Base-by-base conservation (phyloP, 768 basidiomycete genomes). In the Boletus sp. region DNA sequence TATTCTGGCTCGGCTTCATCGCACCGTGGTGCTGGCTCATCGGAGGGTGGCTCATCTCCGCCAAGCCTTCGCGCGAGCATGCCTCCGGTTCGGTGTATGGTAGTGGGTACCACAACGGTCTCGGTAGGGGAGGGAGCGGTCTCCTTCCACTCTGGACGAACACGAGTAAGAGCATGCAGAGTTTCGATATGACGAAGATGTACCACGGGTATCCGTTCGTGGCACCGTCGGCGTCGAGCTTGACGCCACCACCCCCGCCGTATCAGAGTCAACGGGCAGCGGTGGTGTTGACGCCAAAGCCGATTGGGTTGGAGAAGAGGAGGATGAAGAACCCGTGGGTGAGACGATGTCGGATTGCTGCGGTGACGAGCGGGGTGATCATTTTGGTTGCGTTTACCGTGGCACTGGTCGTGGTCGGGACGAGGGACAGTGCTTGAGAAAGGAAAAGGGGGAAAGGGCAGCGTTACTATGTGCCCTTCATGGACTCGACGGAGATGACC, bases 1-100 rank as follows among this genome's bases (percentile, higher is more conserved):
- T 87, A n/a, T 90, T 90, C 71, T 89, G 85, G 84, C 53, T 84
- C 0, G 88, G 88, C 4, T 90, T 90, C 61, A 53, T 88, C 44
- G 84, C 79, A 43, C 88, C 88, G 0, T 81, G 85, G 69, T 78
- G 88, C 49, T 90, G 88, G 88, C 77, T 90, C 42, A 75, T 89
- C 14, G 88, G 87, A 0, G 88, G 88, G 5, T 90, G 88, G 88
- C 79, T 86, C 53, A 72, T 83, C 51, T 8, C 62, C 2, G 23
- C 56, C 45, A 54, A 56, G 15, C 29, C 56, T 5, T 39, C 54
- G 64, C 74, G 57, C 3, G 45, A 14, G 13, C 21, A 68, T 8
- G 23, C 29, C 14, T 6, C 52, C 1, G 21, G 56, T 17, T 40
- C 50, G 5, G 38, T 42, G 6, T 34, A 63, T 5, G 33, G 39